These are phyloP conservation scores for Panaeolus cyanescens DNA, from an alignment of 768 basidiomycete genomes.

Conservation along the genomic window DNA sequence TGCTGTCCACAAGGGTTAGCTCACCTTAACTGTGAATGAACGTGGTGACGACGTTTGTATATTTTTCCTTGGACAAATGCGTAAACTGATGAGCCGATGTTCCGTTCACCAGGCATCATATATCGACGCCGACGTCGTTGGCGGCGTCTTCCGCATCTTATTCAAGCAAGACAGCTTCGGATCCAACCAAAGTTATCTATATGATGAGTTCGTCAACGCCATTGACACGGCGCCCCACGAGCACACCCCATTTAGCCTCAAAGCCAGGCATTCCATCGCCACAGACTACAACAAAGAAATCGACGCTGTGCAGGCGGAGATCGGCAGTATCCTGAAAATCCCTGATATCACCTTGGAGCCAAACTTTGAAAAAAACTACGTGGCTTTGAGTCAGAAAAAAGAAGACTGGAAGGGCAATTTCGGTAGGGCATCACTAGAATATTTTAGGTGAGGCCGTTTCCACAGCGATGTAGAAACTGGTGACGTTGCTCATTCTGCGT, in stretches of 20 bases:
- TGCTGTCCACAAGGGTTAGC: slow-evolving; percentile 33
- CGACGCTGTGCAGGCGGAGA: slow-evolving; percentile 26
- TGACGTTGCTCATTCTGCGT: background rate
- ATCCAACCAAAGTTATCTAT: slow-evolving; percentile 28
- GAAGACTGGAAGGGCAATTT: slow-evolving; percentile 28
- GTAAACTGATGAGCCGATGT: background rate
- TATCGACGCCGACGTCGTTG: slow-evolving; percentile 35
- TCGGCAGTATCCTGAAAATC: slow-evolving; percentile 28
- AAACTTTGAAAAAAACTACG: slow-evolving; percentile 38
- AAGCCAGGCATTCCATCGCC: slow-evolving; percentile 35
- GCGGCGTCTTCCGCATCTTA: slow-evolving; percentile 42
- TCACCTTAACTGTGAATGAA: slow-evolving; percentile 34
- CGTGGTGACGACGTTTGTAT: slow-evolving; percentile 26
- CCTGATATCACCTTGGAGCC: slow-evolving; percentile 37
- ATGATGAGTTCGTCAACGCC: slow-evolving; percentile 28
- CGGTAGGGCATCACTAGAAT: slow-evolving; percentile 24
- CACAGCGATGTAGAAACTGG: background rate
- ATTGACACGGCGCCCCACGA: slow-evolving; percentile 34
- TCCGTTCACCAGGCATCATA: slow-evolving; percentile 24
- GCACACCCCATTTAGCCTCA: slow-evolving; percentile 26
- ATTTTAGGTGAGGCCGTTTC: slow-evolving; percentile 26
- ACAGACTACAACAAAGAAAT: slow-evolving; percentile 30
- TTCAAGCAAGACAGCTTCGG: slow-evolving; percentile 33
- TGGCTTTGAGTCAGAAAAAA: slow-evolving; percentile 25
- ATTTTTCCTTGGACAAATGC: background rate